Evolutionary conservation across 768 basidiomycete genomes (phyloP).

Genomic region (Dacryopinax spathularia): DNA sequence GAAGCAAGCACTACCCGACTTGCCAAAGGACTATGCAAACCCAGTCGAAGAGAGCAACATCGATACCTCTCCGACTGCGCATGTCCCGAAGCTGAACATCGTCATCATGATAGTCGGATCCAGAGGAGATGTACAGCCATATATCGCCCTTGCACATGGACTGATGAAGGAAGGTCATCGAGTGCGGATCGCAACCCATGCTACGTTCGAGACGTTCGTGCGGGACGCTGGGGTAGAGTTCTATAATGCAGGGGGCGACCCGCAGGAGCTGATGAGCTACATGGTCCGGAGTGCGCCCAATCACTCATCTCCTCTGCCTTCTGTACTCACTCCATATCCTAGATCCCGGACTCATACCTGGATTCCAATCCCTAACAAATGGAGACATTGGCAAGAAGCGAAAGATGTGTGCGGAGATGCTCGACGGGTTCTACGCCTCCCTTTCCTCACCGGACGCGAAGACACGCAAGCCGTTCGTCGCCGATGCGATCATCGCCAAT

Average conservation of each 20-base stretch:
- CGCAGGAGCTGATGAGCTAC: slow-evolving; percentile 52
- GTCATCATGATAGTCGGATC: slow-evolving; percentile 57
- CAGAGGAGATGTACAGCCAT: slow-evolving; percentile 55
- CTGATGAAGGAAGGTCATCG: slow-evolving; percentile 41
- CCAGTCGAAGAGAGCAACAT: slow-evolving; percentile 39
- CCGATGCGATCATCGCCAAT: slow-evolving; percentile 53
- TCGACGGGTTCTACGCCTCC: slow-evolving; percentile 44
- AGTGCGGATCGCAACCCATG: slow-evolving; percentile 48
- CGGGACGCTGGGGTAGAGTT: slow-evolving; percentile 40
- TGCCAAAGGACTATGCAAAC: slow-evolving; percentile 33
- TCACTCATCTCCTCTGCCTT: neutral
- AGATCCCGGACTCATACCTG: slow-evolving; percentile 55
- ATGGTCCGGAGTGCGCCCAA: slow-evolving; percentile 49
- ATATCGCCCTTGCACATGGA: slow-evolving; percentile 40
- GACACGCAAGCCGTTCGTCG: slow-evolving; percentile 36
- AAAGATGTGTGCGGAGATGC: slow-evolving; percentile 45
- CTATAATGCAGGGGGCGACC: slow-evolving; percentile 47
- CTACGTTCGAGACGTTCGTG: slow-evolving; percentile 44
- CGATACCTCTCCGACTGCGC: slow-evolving; percentile 18
- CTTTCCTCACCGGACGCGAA: slow-evolving; percentile 35
- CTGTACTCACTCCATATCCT: slow-evolving; percentile 3
- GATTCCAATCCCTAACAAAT: slow-evolving; percentile 41
- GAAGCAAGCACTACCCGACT: slow-evolving; percentile 36
- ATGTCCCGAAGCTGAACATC: slow-evolving; percentile 33
- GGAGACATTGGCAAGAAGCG: slow-evolving; percentile 48